Conservation (phyloP, 1,284 basidiomycete genomes). For the Fomitopsis palustris region DNA sequence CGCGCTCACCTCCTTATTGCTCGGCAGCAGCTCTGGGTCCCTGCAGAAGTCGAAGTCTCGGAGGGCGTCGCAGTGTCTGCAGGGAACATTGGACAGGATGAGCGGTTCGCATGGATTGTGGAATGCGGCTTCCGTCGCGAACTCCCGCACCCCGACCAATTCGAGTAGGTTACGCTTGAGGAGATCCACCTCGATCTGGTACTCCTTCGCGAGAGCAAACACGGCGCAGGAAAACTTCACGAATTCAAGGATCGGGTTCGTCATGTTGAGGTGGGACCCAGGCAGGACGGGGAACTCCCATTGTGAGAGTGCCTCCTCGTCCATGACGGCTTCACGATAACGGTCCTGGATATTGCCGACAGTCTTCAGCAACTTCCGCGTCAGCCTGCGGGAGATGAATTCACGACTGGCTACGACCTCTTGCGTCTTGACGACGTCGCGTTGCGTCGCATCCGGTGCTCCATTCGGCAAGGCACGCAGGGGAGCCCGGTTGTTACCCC, state of each 20-base stretch:
- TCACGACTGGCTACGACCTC: conserved; percentile 69
- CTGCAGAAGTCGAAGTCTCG: conserved; percentile 95
- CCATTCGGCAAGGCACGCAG: conserved; percentile 73
- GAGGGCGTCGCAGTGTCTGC: conserved; percentile 85
- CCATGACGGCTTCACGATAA: conserved; percentile 57
- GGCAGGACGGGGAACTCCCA: conserved; percentile 87
- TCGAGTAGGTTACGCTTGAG: conserved; percentile 90
- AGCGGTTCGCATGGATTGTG: conserved; percentile 93
- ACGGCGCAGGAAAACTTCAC: conserved; percentile 88
- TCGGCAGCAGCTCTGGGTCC: conserved; percentile 82
- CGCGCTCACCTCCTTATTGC: conserved; percentile 40
- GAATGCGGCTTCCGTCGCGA: conserved; percentile 81
- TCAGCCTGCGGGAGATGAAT: conserved; percentile 81
- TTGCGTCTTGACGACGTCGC: conserved; percentile 65
- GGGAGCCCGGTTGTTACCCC: conserved; percentile 62
- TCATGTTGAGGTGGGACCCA: conserved; percentile 76
- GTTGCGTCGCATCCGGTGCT: conserved; percentile 59
- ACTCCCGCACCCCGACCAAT: conserved; percentile 85
- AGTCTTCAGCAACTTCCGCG: conserved; percentile 75
- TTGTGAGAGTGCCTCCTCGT: conserved; percentile 54
- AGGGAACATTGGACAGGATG: conserved; percentile 85
- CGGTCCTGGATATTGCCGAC: conserved; percentile 69
- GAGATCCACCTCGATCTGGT: conserved; percentile 83
- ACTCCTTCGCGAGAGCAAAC: conserved; percentile 75
- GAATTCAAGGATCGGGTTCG: conserved; percentile 85